Conservation (phyloP, 371 early-diverging fungal genomes). For the Syncephalastrum sp. region DNA sequence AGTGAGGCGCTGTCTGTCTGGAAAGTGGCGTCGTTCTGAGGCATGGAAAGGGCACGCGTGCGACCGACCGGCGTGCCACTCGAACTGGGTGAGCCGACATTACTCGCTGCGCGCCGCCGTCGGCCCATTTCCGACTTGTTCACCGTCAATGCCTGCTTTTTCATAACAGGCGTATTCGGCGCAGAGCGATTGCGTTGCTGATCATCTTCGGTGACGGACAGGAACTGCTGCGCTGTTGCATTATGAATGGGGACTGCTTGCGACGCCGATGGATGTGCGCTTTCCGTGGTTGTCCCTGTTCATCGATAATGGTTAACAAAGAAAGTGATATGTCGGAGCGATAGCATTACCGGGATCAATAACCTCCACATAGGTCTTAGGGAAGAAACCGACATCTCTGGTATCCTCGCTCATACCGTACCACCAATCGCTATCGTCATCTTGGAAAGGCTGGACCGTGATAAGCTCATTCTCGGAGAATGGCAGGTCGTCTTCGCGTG, state of each 20-base stretch:
- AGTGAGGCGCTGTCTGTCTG: slow-evolving; percentile 23
- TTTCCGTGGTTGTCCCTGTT: neutral
- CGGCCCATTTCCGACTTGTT: slow-evolving; percentile 28
- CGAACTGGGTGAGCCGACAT: slow-evolving; percentile 25
- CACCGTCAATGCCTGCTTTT: slow-evolving; percentile 29
- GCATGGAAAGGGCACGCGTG: slow-evolving; percentile 7
- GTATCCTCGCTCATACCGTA: slow-evolving; percentile 44
- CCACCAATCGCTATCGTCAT: slow-evolving; percentile 48
- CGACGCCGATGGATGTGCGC: neutral
- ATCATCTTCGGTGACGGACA: slow-evolving; percentile 16
- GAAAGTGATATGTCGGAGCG: no score
- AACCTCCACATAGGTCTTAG: slow-evolving; percentile 38
- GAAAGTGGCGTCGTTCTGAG: slow-evolving; percentile 12
- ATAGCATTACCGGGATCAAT: slow-evolving; percentile 27
- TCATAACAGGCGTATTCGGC: slow-evolving; percentile 45
- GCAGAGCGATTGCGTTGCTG: slow-evolving; percentile 30
- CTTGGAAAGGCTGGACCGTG: slow-evolving; percentile 50
- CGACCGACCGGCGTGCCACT: slow-evolving; percentile 10
- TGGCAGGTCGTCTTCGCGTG: slow-evolving; percentile 42
- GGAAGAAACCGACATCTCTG: slow-evolving; percentile 37
- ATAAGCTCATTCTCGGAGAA: slow-evolving; percentile 47
- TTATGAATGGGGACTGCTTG: neutral
- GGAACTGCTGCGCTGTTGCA: neutral
- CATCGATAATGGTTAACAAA: no score
- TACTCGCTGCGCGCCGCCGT: slow-evolving; percentile 46